Evolutionary conservation across 768 basidiomycete species (phyloP).

Genomic region (Tulasnella sp.): DNA sequence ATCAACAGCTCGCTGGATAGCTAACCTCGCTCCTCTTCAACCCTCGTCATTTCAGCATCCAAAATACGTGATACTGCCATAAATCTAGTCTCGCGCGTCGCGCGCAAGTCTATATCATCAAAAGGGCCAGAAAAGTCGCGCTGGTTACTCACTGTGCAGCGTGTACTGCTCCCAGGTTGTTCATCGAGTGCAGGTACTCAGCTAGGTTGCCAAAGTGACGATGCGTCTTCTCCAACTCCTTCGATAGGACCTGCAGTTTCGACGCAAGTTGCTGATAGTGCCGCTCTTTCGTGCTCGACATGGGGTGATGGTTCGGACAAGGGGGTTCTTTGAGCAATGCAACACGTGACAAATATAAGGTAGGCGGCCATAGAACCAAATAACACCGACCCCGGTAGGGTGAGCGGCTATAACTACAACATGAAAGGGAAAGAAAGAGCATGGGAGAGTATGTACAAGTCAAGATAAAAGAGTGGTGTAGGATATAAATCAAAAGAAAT

Average conservation of each 20-base stretch:
- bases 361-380: too few relatives aligned
- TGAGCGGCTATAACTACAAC: too few relatives aligned
- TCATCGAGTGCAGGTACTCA: constrained; percentile 14
- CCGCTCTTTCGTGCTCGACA: constrained; percentile 16
- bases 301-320: not conserved
- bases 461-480: not conserved
- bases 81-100: not conserved
- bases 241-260: constrained; percentile 15
- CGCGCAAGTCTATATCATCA: not conserved
- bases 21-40: constrained; percentile 1
- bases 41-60: constrained; percentile 10
- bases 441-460: not conserved
- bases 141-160: constrained; percentile 12
- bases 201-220: constrained; percentile 12
- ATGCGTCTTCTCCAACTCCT: constrained; percentile 13
- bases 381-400: too few relatives aligned
- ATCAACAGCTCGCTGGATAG: too few relatives aligned
- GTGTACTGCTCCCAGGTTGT: constrained; percentile 15
- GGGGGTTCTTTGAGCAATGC: not conserved
- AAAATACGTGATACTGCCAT: constrained; percentile 13
- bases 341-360: too few relatives aligned
- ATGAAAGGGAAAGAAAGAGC: too few relatives aligned
- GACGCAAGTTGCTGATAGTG: constrained; percentile 16
- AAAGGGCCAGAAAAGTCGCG: not conserved
- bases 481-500: not conserved